A percentile compares a stretch with the other conserved stretches of the same genome.
These are phyloP conservation scores for Fusarium ramigenum DNA, from an alignment of 2,329 filamentous ascomycete genomes.

Conservation along the genomic window DNA sequence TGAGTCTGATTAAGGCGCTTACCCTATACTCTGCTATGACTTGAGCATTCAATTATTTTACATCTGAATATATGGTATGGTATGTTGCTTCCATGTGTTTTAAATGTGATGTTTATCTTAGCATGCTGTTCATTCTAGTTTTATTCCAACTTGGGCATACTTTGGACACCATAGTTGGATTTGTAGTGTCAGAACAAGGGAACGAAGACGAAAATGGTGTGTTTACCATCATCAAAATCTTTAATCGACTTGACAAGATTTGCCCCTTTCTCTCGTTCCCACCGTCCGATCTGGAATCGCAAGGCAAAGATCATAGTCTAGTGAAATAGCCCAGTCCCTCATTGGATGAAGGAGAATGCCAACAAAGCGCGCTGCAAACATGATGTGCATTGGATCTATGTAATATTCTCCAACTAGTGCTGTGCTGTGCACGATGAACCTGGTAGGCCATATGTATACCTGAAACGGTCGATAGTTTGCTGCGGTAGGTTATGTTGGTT, in stretches of 20 bases:
- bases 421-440: background rate
- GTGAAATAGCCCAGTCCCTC: too few relatives aligned
- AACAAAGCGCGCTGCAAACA: conserved; percentile 32
- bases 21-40: background rate
- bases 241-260: background rate
- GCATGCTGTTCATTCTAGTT: background rate
- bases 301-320: background rate
- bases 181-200: background rate
- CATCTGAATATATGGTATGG: background rate
- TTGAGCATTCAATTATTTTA: too few relatives aligned
- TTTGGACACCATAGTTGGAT: background rate
- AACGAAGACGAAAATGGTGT: background rate
- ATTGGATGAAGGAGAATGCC: conserved; percentile 16
- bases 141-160: background rate
- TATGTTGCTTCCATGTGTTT: background rate
- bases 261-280: background rate
- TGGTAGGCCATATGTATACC: background rate
- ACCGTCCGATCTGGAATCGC: background rate
- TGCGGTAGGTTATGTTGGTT: background rate
- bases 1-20: conserved; percentile 14
- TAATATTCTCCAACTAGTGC: background rate
- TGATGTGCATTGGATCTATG: conserved; percentile 33
- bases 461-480: conserved; percentile 18
- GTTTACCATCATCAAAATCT: background rate
- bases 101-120: background rate